phyloP scores from a whole-genome alignment of 2,329 filamentous ascomycete species.

The Cytospora piceicola region DNA sequence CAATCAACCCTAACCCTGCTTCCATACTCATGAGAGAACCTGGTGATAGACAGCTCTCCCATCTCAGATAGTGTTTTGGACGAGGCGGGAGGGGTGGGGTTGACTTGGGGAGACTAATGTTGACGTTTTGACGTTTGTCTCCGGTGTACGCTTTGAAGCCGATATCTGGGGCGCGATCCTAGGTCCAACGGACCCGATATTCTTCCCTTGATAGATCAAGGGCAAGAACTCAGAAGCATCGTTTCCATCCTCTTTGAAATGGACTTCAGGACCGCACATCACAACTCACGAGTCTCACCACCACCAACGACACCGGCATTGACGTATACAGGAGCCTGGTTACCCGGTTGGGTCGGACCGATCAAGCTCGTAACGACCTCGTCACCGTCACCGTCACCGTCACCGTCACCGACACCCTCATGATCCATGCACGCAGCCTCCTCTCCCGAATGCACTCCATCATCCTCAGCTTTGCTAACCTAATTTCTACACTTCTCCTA shows the following conservation, averaged over 20 bases:
- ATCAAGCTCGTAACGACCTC: neutral
- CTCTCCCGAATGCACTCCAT: slow-evolving; percentile 8
- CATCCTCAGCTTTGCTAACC: slow-evolving; percentile 12
- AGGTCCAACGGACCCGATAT: neutral
- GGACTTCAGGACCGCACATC: slow-evolving; percentile 12
- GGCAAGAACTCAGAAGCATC: slow-evolving; percentile 2
- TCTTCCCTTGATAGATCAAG: slow-evolving; percentile 10
- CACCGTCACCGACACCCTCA: neutral
- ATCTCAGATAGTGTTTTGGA: no score
- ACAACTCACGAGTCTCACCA: slow-evolving; percentile 16
- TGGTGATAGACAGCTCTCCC: no score
- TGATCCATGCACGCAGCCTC: slow-evolving; percentile 6
- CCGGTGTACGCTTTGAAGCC: no score
- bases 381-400: neutral
- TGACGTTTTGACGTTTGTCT: no score
- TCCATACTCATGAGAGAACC: no score
- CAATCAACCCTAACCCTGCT: no score
- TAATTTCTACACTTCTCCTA: neutral
- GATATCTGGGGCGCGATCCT: no score
- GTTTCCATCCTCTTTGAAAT: slow-evolving; percentile 13
- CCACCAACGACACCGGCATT: neutral
- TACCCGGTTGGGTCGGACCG: neutral
- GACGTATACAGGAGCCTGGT: neutral
- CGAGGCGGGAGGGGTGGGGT: no score
- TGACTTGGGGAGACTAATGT: no score